Conservation (phyloP, 495 filamentous ascomycete genomes). For the Neurospora discreta region DNA sequence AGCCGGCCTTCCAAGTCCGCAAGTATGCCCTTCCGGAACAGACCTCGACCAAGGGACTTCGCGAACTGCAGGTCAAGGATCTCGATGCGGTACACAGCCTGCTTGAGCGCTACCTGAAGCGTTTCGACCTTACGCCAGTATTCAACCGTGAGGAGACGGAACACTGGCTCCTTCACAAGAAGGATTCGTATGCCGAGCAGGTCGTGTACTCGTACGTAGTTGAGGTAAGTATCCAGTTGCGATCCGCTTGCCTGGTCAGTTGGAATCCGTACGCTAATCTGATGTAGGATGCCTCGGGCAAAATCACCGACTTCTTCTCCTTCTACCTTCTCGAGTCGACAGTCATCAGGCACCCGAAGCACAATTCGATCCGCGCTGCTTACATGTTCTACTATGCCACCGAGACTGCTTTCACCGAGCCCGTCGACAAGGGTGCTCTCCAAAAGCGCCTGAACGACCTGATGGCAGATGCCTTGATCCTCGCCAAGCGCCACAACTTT, state of each 20-base stretch:
- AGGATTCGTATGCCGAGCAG: conserved; percentile 51
- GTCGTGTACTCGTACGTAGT: conserved; percentile 89
- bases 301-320: conserved; percentile 92
- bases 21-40: conserved; percentile 66
- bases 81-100: conserved; percentile 64
- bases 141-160: conserved; percentile 70
- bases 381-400: conserved; percentile 96
- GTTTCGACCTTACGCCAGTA: conserved; percentile 73
- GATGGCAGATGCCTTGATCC: conserved; percentile 74
- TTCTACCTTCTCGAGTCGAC: conserved; percentile 93
- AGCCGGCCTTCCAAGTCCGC: conserved; percentile 65
- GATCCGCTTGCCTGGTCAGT: not conserved
- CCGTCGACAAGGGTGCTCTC: conserved; percentile 43
- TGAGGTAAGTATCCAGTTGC: conserved; percentile 40
- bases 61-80: conserved; percentile 74
- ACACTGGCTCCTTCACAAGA: conserved; percentile 75
- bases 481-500: conserved; percentile 78
- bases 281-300: conserved; percentile 38
- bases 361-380: conserved; percentile 68
- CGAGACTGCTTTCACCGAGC: conserved; percentile 58
- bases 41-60: conserved; percentile 60
- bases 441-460: conserved; percentile 63
- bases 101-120: conserved; percentile 64
- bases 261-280: not conserved
- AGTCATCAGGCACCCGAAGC: conserved; percentile 68